Evolutionary conservation across 805 yeast genomes (phyloP), one percentile per base, ranked within the genome.

Genomic region (Myxozyma udenii): DNA sequence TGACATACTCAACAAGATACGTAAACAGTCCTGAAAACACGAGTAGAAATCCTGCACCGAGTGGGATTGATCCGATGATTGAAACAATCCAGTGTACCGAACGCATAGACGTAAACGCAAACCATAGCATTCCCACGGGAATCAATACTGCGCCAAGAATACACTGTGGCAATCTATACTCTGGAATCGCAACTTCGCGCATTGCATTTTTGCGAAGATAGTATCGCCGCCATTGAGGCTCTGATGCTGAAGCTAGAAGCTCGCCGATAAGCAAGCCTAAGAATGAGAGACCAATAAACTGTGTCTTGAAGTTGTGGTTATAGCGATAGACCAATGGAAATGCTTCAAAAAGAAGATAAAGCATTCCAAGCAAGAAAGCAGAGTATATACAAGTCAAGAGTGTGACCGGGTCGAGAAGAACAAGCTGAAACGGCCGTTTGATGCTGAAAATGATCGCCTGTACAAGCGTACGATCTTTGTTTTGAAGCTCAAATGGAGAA

Each of bases 161-260:
- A 77, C 72, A n/a, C 14, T 77, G 70, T n/a, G 76, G 75, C 51
- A 78, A 66, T 57, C 79, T 67, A 58, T 68, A 75, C 62, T 78
- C 83, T 2, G 82, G 78, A 46, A 72, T 75, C 55, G 53, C 18
- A 39, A n/a, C 45, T 48, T 24, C 55, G 68, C 32, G 71, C 64
- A 62, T 69, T 68, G 9, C 91, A 64, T 83, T 84, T 32, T 86
- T 19, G 72, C 62, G 84, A 24, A 14, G 4, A 16, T 48, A 83
- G 76, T 60, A 89, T 91, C 68, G 74, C 62, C 87, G 95, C 44
- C 47, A 53, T 62, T 68, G 62, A 3, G 80, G 74, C 74, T 80
- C 79, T 39, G 77, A 62, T 3, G 71, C 45, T 2, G 76, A 71
- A 4, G 84, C 86, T 1, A 76, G 4, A 12, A 71, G 41, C 49